These are phyloP conservation scores for Thraustochytrium striatum DNA, from an alignment of 352 stramenopile genomes.

Conservation along the genomic window DNA sequence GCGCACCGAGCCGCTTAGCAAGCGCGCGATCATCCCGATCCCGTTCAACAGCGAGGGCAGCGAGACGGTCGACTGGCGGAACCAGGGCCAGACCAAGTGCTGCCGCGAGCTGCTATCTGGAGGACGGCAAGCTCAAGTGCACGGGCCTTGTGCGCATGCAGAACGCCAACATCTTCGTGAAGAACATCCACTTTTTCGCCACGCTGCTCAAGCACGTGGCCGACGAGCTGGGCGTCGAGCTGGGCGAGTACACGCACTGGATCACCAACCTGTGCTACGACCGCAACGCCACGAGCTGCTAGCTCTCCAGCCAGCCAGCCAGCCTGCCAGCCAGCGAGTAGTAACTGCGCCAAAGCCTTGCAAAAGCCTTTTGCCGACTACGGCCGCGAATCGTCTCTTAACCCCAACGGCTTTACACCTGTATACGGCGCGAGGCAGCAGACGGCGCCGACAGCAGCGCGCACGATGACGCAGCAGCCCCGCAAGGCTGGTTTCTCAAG, in stretches of 20 bases:
- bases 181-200: slow-evolving; percentile 62
- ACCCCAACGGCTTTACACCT: too few relatives aligned
- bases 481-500: slow-evolving; percentile 47
- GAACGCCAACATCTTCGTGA: slow-evolving; percentile 59
- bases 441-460: background rate
- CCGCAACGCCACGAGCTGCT: slow-evolving; percentile 51
- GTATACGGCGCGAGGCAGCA: too few relatives aligned
- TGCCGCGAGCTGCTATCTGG: slow-evolving; percentile 60
- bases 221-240: slow-evolving; percentile 53
- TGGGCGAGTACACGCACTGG: slow-evolving; percentile 60
- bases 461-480: background rate
- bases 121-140: slow-evolving; percentile 58
- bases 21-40: too few relatives aligned
- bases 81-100: slow-evolving; percentile 60
- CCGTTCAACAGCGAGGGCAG: slow-evolving; percentile 52
- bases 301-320: too few relatives aligned
- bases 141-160: slow-evolving; percentile 59
- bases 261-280: slow-evolving; percentile 58
- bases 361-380: too few relatives aligned
- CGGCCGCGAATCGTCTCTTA: too few relatives aligned
- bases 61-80: slow-evolving; percentile 54
- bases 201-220: slow-evolving; percentile 56
- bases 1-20: too few relatives aligned
- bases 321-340: too few relatives aligned
- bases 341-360: too few relatives aligned